Percentiles rank a stretch among this genome's conserved stretches.
These are phyloP conservation scores for Geranium rotundifolium DNA, from an alignment of 345 rosid genomes.

Conservation along the genomic window DNA sequence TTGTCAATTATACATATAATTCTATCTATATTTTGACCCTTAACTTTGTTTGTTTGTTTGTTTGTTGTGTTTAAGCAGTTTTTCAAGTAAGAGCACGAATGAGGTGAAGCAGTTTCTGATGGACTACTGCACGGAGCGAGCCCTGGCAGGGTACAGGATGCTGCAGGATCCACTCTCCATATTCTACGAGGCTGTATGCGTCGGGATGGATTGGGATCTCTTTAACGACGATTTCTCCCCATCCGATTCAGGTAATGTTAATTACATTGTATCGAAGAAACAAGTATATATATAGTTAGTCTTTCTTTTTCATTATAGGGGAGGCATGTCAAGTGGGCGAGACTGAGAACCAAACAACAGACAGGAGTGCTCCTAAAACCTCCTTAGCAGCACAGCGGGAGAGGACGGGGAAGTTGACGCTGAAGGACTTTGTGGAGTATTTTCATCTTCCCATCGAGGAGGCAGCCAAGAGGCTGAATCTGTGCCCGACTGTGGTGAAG, in stretches of 20 bases:
- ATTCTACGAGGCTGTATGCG: constrained; percentile 35
- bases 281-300: too few relatives aligned
- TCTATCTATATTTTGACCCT: too few relatives aligned
- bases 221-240: constrained; percentile 8
- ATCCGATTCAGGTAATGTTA: constrained; percentile 13
- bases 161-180: constrained; percentile 35
- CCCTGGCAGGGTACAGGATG: constrained; percentile 26
- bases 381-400: constrained; percentile 42
- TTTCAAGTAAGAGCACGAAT: constrained; percentile 20
- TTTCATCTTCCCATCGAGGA: constrained; percentile 44
- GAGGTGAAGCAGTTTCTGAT: constrained; percentile 33
- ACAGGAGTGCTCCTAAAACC: constrained; percentile 1
- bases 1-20: too few relatives aligned
- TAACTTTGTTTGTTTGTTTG: background rate
- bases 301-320: background rate
- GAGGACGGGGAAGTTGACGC: constrained; percentile 29
- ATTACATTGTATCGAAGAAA: too few relatives aligned
- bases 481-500: constrained; percentile 55
- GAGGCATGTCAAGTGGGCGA: background rate
- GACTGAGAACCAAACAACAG: background rate
- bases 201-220: constrained; percentile 19
- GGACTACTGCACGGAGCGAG: constrained; percentile 28
- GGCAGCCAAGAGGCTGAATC: constrained; percentile 31
- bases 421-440: constrained; percentile 22
- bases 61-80: constrained; percentile 19